Evolutionary conservation across 306 rosid genomes (phyloP).

Genomic region (Biancaea sappan): DNA sequence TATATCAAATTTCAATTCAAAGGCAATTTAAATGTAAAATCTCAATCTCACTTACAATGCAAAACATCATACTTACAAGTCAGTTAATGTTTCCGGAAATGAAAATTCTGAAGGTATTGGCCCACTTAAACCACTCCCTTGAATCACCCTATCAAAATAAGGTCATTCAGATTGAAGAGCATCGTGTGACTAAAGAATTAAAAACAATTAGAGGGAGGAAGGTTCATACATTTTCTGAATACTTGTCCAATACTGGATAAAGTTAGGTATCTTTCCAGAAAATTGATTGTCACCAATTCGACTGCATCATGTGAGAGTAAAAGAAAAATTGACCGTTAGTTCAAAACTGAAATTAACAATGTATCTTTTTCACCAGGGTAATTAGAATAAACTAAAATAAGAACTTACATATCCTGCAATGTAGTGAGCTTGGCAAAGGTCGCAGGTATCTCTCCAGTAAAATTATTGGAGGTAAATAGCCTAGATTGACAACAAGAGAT

Average conservation of each 20-base stretch:
- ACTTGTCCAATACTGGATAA: slow-evolving; percentile 61
- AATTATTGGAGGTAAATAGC: slow-evolving; percentile 58
- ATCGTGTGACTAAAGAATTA: slow-evolving; percentile 11
- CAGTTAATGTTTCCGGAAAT: slow-evolving; percentile 26
- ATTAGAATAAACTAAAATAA: background rate
- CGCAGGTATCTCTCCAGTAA: slow-evolving; percentile 66
- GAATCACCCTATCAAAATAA: slow-evolving; percentile 41
- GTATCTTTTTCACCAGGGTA: background rate
- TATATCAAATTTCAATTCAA: too few relatives aligned
- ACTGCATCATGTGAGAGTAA: slow-evolving; percentile 39
- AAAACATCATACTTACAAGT: slow-evolving; percentile 38
- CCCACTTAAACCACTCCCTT: slow-evolving; percentile 59
- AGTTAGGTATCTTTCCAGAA: slow-evolving; percentile 66
- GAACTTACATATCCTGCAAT: slow-evolving; percentile 60
- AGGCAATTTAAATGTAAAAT: too few relatives aligned
- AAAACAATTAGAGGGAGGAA: background rate
- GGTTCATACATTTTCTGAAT: slow-evolving; percentile 52
- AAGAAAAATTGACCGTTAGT: background rate
- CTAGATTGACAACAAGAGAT: slow-evolving; percentile 39
- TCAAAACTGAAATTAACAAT: background rate
- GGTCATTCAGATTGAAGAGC: background rate
- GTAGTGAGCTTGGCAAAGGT: slow-evolving; percentile 52
- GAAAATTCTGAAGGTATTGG: slow-evolving; percentile 54
- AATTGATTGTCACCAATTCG: slow-evolving; percentile 57
- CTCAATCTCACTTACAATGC: too few relatives aligned